Base-by-base conservation (phyloP, 2,329 filamentous ascomycete species). In the Malbranchea cinnamomea region DNA sequence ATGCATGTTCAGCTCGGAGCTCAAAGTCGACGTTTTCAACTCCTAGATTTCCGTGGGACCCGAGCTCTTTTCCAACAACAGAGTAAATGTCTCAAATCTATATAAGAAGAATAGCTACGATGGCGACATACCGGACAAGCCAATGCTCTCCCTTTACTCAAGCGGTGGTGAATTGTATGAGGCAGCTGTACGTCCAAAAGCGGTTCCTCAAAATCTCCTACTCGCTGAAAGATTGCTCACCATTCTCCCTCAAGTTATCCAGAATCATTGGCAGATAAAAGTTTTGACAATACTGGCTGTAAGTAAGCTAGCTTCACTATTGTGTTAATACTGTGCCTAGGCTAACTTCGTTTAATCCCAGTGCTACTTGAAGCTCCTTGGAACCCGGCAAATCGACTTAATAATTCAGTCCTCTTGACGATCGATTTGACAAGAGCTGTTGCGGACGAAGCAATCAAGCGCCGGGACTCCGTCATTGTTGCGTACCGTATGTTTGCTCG, bases 261-360 rank as follows among this genome's bases (percentile, higher is more conserved):
- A 0, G 82, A 91, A 49, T 73, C 74, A 36, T 65, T 94, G 23
- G 89, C 89, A 6, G 89, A 95, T 50, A 77, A 76, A 43, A 74
- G 78, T 41, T 98, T 85, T 68, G 89, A 98, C 53, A 98, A 98
- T 49, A 93, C 91, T n/a, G 89, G 89, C 32, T 53, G 70, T 71
- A 50, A 44, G 63, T 33, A 32, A 2, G 7, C 9, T 12, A 9
- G 4, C n/a, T 3, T 9, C 20, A 10, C 7, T 8, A 7, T 7
- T 7, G 10, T 22, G 10, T 22, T 10, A 22, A 22, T 10, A 22
- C 20, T 7, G 7, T 22, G 20, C 10, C 10, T 22, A 9, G 21
- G n/a, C n/a, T 16, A 9, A 16, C 24, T 8, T 26, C 24, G 24
- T 16, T 26, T n/a, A 28, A 26, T 13, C 37, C 28, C 41, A 78